phyloP scores from a whole-genome alignment of 2,329 filamentous ascomycete species.

The Diaporthe vexans region DNA sequence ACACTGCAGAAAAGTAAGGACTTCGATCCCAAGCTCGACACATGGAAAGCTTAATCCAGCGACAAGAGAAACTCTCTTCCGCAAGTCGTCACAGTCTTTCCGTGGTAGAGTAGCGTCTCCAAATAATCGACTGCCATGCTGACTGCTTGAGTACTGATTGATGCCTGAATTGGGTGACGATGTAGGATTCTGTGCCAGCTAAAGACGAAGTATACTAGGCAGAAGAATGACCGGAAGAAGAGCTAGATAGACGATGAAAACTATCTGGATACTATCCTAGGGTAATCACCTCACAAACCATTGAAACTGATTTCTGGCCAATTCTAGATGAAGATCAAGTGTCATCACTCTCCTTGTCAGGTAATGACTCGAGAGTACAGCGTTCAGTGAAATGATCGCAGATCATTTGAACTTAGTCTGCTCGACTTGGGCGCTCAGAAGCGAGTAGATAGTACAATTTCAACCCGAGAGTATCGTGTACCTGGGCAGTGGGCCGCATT shows the following conservation, averaged over 20 bases:
- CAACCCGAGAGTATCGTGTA: not conserved
- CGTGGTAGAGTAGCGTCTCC: too few relatives aligned
- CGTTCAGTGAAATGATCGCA: conserved; percentile 2
- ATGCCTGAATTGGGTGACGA: not conserved
- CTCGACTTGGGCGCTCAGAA: not conserved
- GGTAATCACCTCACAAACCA: too few relatives aligned
- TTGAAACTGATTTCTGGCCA: too few relatives aligned
- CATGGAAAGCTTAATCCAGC: too few relatives aligned
- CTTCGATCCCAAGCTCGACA: not conserved
- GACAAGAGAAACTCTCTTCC: too few relatives aligned
- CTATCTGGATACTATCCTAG: too few relatives aligned
- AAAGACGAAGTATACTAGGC: not conserved
- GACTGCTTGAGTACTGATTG: too few relatives aligned
- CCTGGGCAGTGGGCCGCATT: not conserved
- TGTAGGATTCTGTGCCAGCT: not conserved
- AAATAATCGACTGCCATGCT: too few relatives aligned
- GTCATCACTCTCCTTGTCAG: not conserved
- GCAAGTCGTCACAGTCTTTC: too few relatives aligned
- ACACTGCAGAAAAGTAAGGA: not conserved
- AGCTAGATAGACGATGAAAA: too few relatives aligned
- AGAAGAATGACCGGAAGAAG: too few relatives aligned
- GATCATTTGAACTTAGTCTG: not conserved
- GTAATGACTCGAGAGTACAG: not conserved
- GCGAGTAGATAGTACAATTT: not conserved
- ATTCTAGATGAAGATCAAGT: too few relatives aligned